These are phyloP conservation scores for Citrus australasica DNA, from an alignment of 345 rosid species.

Conservation along the genomic window DNA sequence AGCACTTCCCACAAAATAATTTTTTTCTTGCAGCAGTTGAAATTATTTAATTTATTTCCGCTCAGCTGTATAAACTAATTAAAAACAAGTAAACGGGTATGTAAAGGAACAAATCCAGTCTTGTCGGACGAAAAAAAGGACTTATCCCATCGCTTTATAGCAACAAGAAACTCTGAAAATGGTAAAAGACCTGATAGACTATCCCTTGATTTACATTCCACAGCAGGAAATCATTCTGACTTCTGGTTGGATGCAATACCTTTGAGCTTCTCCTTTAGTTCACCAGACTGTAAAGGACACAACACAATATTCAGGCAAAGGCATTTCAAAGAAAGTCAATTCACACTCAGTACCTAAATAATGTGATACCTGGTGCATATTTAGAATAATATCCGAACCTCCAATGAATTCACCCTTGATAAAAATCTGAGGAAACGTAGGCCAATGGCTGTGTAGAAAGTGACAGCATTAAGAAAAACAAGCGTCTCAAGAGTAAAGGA, in stretches of 20 bases:
- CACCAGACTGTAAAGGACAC: slow-evolving; percentile 55
- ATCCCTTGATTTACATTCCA: neutral
- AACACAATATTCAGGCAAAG: slow-evolving; percentile 1
- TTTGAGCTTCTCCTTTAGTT: slow-evolving; percentile 78
- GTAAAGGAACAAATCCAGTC: neutral
- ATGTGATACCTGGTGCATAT: slow-evolving; percentile 75
- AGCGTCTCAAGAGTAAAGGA: neutral
- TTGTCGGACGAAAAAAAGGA: neutral
- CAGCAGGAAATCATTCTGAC: slow-evolving; percentile 15
- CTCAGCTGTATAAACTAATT: neutral
- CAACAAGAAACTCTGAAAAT: neutral
- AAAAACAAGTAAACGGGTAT: neutral
- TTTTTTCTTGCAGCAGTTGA: neutral
- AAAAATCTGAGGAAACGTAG: slow-evolving; percentile 94
- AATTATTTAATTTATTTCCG: neutral
- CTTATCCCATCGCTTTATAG: neutral
- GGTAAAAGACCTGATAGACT: neutral
- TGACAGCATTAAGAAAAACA: neutral
- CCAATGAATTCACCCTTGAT: slow-evolving; percentile 93
- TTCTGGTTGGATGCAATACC: slow-evolving; percentile 35
- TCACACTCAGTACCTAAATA: neutral
- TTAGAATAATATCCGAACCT: slow-evolving; percentile 89
- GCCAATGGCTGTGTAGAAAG: slow-evolving; percentile 71
- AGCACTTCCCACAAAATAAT: neutral
- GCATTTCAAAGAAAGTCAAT: neutral